phyloP scores from a whole-genome alignment of 805 yeast species.

The Ogataea trehaloabstinens region DNA sequence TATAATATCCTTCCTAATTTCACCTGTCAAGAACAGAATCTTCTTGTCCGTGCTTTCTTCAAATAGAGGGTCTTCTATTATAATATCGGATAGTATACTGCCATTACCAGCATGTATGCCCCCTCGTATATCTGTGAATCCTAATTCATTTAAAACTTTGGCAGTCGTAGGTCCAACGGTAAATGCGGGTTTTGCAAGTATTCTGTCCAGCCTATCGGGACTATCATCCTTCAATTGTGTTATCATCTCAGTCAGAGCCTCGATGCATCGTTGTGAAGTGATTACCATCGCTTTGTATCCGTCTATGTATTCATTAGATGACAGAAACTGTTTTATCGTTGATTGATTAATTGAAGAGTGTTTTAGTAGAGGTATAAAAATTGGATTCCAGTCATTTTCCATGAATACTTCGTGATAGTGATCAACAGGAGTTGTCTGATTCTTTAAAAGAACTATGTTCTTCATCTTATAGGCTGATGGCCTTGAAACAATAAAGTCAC shows the following conservation, averaged over 20 bases:
- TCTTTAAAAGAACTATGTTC: constrained; percentile 60
- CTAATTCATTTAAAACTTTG: constrained; percentile 52
- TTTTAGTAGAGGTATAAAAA: constrained; percentile 70
- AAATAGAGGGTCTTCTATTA: constrained; percentile 38
- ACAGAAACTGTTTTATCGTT: constrained; percentile 43
- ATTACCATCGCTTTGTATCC: constrained; percentile 58
- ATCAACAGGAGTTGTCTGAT: constrained; percentile 66
- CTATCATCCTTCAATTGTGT: constrained; percentile 18
- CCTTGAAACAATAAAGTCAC: too few relatives aligned
- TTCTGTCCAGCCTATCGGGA: constrained; percentile 17
- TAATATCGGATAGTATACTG: constrained; percentile 58
- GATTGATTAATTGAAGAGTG: constrained; percentile 57
- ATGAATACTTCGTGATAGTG: constrained; percentile 52
- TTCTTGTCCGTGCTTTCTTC: constrained; percentile 22
- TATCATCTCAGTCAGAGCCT: constrained; percentile 56
- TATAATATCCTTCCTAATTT: constrained; percentile 74
- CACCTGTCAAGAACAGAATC: constrained; percentile 81
- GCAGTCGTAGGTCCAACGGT: constrained; percentile 94
- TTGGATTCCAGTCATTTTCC: constrained; percentile 37
- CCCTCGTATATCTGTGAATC: constrained; percentile 69
- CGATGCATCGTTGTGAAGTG: constrained; percentile 91
- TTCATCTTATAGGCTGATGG: too few relatives aligned
- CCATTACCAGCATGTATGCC: constrained; percentile 85
- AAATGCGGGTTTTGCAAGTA: constrained; percentile 57
- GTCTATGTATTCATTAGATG: constrained; percentile 39